Evolutionary conservation across 139 green algal genomes (phyloP), one percentile per base, ranked within the genome.

Genomic region (Coelastrella sp.): DNA sequence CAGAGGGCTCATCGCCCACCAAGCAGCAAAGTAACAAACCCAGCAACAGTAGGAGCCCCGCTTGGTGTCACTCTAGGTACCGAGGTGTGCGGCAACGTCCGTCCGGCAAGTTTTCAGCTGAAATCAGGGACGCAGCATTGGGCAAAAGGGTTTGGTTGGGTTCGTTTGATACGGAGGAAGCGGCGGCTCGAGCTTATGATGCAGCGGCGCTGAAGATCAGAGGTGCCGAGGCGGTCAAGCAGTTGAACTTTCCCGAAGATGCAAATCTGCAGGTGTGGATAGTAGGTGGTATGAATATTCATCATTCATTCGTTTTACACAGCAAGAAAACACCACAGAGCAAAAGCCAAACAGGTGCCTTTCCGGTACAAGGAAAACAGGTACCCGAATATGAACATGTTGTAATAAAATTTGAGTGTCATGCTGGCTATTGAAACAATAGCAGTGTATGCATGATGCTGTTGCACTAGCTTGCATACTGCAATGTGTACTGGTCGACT

Each of bases 101-200:
- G 10, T 89, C 79, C 19, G 91, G 91, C 8, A 92, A 92, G 86
- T 92, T 79, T 58, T 85, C 89, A 14, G 85, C 91, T 8, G 89
- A 91, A 85, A 89, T 92, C 22, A 8, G 88, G 56, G 91, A 92
- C 14, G 56, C 65, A 23, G 78, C 5, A 4, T n/a, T 86, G 64
- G 76, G 87, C 10, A 86, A 79, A 32, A 78, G 95, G 5, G 56
- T 94, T 80, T 97, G 96, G 96, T 86, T 97, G 85, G 96, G 96
- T 75, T 96, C 93, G 8, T 97, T 95, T 92, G 95, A 97, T 77
- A 93, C 92, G 14, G 92, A 94, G 23, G 88, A 94, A 88, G 94
- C 95, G 81, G 95, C 95, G 20, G 95, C 95, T 11, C 78, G 92
- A 23, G 96, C 95, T n/a, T 97, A 97, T 82, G 96, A 97, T 89